Conservation (phyloP, 108 stramenopile genomes). For the Cyclotella atomus region DNA sequence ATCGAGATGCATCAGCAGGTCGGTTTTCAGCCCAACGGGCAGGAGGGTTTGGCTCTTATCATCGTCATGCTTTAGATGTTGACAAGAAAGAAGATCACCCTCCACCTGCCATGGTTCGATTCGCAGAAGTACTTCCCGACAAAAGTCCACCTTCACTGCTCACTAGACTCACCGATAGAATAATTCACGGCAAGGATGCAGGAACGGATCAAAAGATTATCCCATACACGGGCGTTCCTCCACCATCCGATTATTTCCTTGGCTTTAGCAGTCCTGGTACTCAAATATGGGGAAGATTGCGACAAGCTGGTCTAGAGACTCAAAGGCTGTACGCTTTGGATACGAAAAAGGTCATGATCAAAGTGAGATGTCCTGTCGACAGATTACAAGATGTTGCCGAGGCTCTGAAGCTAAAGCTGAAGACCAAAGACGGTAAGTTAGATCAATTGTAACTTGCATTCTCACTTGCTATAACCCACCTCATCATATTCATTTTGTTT, state of each 20-base stretch:
- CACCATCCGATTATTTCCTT: constrained; percentile 79
- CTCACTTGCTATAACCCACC: neutral
- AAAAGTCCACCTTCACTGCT: neutral
- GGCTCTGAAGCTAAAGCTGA: constrained; percentile 84
- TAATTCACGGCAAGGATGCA: constrained; percentile 51
- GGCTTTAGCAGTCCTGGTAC: constrained; percentile 80
- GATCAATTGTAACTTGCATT: neutral
- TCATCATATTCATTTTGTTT: neutral
- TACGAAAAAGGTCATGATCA: constrained; percentile 84
- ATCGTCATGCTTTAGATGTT: constrained; percentile 28
- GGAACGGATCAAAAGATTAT: constrained; percentile 40
- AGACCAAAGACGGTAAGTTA: constrained; percentile 68
- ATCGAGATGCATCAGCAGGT: constrained; percentile 80
- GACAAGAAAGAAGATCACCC: constrained; percentile 20
- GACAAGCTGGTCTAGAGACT: constrained; percentile 89
- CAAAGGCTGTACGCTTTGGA: constrained; percentile 77
- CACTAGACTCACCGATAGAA: constrained; percentile 37
- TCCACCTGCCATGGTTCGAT: constrained; percentile 3
- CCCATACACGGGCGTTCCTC: constrained; percentile 54
- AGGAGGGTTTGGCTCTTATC: constrained; percentile 75
- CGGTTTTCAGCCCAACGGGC: constrained; percentile 77
- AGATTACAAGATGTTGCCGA: constrained; percentile 92
- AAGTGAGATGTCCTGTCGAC: constrained; percentile 87
- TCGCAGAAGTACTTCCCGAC: constrained; percentile 39
- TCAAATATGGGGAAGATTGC: constrained; percentile 89